These are phyloP conservation scores for Sclerotinia spermophila DNA, from an alignment of 2,329 filamentous ascomycete genomes.

Conservation along the genomic window DNA sequence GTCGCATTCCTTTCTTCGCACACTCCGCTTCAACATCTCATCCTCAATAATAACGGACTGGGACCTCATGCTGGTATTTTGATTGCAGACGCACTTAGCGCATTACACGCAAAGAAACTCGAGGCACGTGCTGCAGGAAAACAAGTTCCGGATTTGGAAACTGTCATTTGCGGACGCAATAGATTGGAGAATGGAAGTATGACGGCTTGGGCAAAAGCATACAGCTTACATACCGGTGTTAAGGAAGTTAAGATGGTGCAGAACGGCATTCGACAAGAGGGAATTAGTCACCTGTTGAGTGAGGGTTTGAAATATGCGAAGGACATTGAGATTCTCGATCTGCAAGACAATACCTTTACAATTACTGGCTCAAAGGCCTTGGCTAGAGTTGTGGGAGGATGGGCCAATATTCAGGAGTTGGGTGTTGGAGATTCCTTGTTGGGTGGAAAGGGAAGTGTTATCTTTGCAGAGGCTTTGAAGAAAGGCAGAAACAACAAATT, in stretches of 20 bases:
- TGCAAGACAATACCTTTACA: conserved; percentile 98
- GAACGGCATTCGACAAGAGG: conserved; percentile 94
- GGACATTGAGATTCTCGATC: conserved; percentile 71
- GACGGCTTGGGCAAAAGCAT: conserved; percentile 88
- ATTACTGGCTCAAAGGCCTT: conserved; percentile 73
- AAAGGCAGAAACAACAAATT: conserved; percentile 75
- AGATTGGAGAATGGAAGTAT: conserved; percentile 94
- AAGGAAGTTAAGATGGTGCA: conserved; percentile 95
- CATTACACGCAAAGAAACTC: conserved; percentile 80
- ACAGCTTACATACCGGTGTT: conserved; percentile 76
- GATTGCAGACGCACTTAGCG: conserved; percentile 81
- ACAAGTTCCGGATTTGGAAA: conserved; percentile 80
- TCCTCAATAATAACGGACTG: conserved; percentile 97
- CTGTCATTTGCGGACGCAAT: conserved; percentile 96
- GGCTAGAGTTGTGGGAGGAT: conserved; percentile 68
- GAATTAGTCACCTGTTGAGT: conserved; percentile 75
- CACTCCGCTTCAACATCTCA: conserved; percentile 85
- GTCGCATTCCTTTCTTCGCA: conserved; percentile 88
- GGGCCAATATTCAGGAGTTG: conserved; percentile 75
- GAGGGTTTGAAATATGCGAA: conserved; percentile 71
- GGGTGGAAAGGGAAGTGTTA: conserved; percentile 68
- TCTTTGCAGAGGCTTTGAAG: conserved; percentile 69
- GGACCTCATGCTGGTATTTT: conserved; percentile 87
- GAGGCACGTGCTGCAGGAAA: conserved; percentile 68
- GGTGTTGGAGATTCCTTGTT: conserved; percentile 87